Conservation (phyloP, 805 yeast species). For the Candida argentea region DNA sequence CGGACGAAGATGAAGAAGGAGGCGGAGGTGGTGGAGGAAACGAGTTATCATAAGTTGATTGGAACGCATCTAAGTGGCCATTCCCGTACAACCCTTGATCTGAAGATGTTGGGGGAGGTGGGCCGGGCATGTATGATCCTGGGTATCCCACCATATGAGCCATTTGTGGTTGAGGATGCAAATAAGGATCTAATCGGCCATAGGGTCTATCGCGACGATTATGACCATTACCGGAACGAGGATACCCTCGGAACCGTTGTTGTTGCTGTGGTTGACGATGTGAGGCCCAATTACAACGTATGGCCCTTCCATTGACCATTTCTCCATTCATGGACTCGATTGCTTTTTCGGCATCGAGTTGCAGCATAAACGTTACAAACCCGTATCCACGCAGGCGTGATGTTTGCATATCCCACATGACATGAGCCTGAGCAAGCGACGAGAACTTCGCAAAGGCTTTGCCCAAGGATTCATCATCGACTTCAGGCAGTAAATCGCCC, state of each 20-base stretch:
- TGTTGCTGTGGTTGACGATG: conserved; percentile 38
- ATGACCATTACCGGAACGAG: conserved; percentile 8
- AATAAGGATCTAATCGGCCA: not conserved
- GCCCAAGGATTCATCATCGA: conserved; percentile 64
- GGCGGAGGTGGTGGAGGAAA: not conserved
- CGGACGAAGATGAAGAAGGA: not conserved
- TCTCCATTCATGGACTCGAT: conserved; percentile 66
- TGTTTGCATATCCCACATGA: conserved; percentile 96
- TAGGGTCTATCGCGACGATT: conserved; percentile 6
- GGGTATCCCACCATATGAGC: conserved; percentile 1
- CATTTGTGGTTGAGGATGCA: not conserved
- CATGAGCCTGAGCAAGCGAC: conserved; percentile 72
- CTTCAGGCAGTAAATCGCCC: conserved; percentile 77
- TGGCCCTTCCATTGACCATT: conserved; percentile 60
- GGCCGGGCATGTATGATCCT: not conserved
- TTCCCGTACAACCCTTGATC: not conserved
- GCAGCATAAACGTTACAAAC: conserved; percentile 64
- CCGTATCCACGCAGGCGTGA: conserved; percentile 91
- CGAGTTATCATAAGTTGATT: no score
- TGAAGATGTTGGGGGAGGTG: not conserved
- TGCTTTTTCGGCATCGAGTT: conserved; percentile 65
- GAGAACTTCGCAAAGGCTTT: conserved; percentile 46
- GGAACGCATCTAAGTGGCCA: not conserved
- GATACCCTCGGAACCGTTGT: conserved; percentile 4
- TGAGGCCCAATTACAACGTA: conserved; percentile 85